Conservation (phyloP, 495 filamentous ascomycete species). For the Pyrenula aspistea region DNA sequence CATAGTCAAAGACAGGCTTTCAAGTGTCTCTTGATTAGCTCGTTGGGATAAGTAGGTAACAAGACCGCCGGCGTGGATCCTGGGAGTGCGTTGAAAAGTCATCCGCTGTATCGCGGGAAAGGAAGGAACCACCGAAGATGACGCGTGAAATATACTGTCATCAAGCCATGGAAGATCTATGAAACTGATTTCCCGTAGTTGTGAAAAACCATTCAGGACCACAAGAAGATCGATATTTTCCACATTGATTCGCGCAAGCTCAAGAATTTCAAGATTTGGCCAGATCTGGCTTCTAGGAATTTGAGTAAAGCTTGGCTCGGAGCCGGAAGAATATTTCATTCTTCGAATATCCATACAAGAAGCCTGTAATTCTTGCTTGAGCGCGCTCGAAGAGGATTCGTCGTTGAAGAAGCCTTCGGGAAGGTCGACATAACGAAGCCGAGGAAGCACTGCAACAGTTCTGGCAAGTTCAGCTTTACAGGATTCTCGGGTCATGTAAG, state of each 20-base stretch:
- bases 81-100: conserved; percentile 51
- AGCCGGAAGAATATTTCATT: conserved; percentile 71
- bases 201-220: conserved; percentile 52
- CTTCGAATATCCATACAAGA: conserved; percentile 74
- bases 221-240: conserved; percentile 61
- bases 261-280: conserved; percentile 68
- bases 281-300: conserved; percentile 56
- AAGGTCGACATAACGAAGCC: conserved; percentile 81
- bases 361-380: conserved; percentile 74
- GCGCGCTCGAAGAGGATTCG: conserved; percentile 36
- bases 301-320: conserved; percentile 64
- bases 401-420: conserved; percentile 68
- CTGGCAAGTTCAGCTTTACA: conserved; percentile 75
- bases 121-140: conserved; percentile 41
- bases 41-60: conserved; percentile 44
- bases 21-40: conserved; percentile 36
- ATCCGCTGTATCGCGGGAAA: conserved; percentile 63
- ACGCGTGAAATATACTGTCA: conserved; percentile 58
- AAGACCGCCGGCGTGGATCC: conserved; percentile 60
- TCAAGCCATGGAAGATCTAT: conserved; percentile 54
- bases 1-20: conserved; percentile 47
- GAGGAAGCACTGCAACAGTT: conserved; percentile 72
- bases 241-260: conserved; percentile 58
- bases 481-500: conserved; percentile 93
- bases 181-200: conserved; percentile 61